Base-by-base conservation (phyloP, 2,329 filamentous ascomycete species). In the Cladophialophora immunda region DNA sequence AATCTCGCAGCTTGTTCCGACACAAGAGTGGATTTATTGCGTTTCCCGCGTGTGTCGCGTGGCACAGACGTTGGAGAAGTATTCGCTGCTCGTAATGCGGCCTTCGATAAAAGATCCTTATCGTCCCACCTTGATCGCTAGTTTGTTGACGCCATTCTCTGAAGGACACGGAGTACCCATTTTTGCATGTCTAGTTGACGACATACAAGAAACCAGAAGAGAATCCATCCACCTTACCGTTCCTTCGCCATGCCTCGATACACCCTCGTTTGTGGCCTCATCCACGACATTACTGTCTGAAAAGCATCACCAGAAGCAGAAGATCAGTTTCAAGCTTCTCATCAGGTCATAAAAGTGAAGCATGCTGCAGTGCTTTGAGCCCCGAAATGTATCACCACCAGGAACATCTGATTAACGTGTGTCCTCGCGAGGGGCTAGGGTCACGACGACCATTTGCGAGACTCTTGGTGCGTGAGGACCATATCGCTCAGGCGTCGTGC, bases 61-160 rank as follows among this genome's bases (percentile, higher is more conserved):
- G 45, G 45, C 45, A 25, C 45, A 50, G 11, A 25, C 45, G 25
- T 19, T 22, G 19, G 9, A 50, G 9, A 50, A 25, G n/a, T 2
- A 19, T 47, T 47, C 41, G 41, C 41, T 19, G n/a, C n/a, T n/a
- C n/a, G n/a, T n/a, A 47, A 22, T 22, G 19, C n/a, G 36, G 45
- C 45, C 15, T 5, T 50, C 45, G 45, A 50, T 25, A 50, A 50
- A 13, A 50, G 19, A 50, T 50, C 27, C 22, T 55, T n/a, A 13
- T 30, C 32, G 53, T 53, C 27, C 53, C 53, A 55, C 25, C 25
- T 17, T 7, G 27, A 29, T 55, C 53, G 53, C 25, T 55, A 55
- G 27, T 34, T 32, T 32, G 11, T 27, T 55, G 53, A 55, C 53
- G 53, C 53, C 53, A 55, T 34, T 30, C 6, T 11, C 13, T 50